Percentiles rank a stretch among this genome's conserved stretches.
phyloP scores from a whole-genome alignment of 129 eudicot species.

The Pittosporum tobira region DNA sequence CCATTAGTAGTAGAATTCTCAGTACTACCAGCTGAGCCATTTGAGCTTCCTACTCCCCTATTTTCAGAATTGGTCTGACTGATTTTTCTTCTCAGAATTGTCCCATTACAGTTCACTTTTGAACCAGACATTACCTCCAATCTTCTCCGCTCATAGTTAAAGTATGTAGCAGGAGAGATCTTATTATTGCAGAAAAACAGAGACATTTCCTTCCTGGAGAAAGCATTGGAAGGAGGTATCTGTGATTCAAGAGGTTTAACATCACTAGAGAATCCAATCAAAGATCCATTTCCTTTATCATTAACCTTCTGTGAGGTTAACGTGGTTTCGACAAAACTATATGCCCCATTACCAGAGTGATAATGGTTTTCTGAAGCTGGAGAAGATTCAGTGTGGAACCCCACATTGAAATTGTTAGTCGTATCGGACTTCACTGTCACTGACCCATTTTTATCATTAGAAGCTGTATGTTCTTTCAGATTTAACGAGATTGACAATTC shows the following conservation, averaged over 20 bases:
- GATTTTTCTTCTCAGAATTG: constrained; percentile 9
- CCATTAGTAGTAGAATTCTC: constrained; percentile 21
- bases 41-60: constrained; percentile 16
- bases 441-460: constrained; percentile 25
- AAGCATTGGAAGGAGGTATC: constrained; percentile 65
- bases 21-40: constrained; percentile 33
- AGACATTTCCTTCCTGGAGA: constrained; percentile 81
- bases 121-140: constrained; percentile 30
- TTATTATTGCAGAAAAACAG: constrained; percentile 40
- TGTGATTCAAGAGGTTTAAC: constrained; percentile 68
- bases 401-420: constrained; percentile 7
- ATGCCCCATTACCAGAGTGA: constrained; percentile 25
- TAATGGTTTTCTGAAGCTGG: constrained; percentile 16
- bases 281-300: constrained; percentile 12
- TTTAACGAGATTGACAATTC: constrained; percentile 16
- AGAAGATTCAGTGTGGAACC: constrained; percentile 7
- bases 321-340: constrained; percentile 16
- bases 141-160: constrained; percentile 45
- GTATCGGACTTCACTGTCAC: constrained; percentile 9
- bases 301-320: neutral
- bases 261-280: constrained; percentile 17
- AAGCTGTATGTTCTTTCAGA: constrained; percentile 13
- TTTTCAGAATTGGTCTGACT: constrained; percentile 9
- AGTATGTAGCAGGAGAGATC: constrained; percentile 54
- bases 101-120: constrained; percentile 34